Percentiles rank a stretch among this genome's conserved stretches.
phyloP scores from a whole-genome alignment of 2,329 filamentous ascomycete genomes.

The Zymoseptoria brevis region DNA sequence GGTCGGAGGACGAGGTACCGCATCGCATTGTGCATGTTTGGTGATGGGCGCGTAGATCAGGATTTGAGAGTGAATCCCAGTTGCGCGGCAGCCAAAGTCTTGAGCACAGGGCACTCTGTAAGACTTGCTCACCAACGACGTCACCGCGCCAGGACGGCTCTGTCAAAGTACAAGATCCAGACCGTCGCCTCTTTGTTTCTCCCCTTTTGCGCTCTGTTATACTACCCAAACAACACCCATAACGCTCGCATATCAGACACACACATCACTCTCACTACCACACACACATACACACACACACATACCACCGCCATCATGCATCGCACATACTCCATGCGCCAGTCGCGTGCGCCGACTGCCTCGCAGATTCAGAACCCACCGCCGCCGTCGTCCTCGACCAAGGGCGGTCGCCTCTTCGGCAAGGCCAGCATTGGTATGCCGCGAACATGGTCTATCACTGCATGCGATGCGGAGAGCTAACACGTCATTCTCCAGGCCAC shows the following conservation, averaged over 20 bases:
- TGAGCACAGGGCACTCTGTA: not conserved
- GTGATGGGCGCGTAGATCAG: not conserved
- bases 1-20: not conserved
- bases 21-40: not conserved
- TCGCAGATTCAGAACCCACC: constrained; percentile 87
- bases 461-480: not conserved
- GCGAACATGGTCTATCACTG: not conserved
- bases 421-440: constrained; percentile 72
- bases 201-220: not conserved
- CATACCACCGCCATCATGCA: constrained; percentile 57
- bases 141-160: not conserved
- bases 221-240: not conserved
- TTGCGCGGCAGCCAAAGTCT: not conserved
- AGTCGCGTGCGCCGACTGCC: constrained; percentile 89
- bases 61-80: not conserved
- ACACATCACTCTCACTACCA: not conserved
- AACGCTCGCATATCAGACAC: not conserved
- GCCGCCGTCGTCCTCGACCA: constrained; percentile 83
- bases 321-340: constrained; percentile 98
- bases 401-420: constrained; percentile 82
- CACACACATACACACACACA: not conserved
- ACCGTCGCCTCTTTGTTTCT: not conserved
- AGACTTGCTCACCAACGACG: not conserved
- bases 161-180: not conserved
- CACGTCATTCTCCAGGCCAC: constrained; percentile 46